Conservation (phyloP, 257 asterid species). For the Solanum etuberosum region DNA sequence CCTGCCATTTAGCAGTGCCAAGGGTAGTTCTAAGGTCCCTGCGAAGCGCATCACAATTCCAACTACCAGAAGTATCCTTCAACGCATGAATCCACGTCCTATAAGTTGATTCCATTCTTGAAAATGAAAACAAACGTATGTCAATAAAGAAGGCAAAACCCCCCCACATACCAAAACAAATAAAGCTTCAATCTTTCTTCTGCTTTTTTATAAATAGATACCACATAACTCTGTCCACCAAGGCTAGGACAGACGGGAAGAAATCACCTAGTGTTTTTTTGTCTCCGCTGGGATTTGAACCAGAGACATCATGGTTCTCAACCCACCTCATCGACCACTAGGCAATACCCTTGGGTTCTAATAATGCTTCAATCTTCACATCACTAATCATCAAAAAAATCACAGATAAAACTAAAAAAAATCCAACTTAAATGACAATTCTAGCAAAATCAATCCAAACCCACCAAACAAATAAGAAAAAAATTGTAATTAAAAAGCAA, state of each 20-base stretch:
- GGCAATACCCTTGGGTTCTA: neutral
- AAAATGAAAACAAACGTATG: neutral
- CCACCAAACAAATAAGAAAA: neutral
- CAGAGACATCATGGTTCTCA: neutral
- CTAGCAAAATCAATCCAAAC: neutral
- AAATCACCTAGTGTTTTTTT: neutral
- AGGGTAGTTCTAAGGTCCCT: constrained; percentile 70
- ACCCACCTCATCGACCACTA: neutral
- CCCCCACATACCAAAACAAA: neutral
- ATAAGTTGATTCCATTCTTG: constrained; percentile 91
- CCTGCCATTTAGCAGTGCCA: constrained; percentile 99
- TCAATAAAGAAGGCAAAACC: neutral
- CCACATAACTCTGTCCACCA: too few relatives aligned
- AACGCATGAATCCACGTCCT: constrained; percentile 74
- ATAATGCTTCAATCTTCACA: neutral
- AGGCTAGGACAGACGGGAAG: neutral
- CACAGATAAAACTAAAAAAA: neutral
- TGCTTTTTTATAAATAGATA: too few relatives aligned
- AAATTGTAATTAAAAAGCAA: neutral
- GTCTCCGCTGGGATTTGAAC: neutral
- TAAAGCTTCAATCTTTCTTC: neutral
- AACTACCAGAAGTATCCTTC: constrained; percentile 44
- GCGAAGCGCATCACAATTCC: constrained; percentile 67
- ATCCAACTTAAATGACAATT: neutral
- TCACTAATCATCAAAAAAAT: neutral